Conservation (phyloP, 345 rosid species). For the Moricandia moricandioides region DNA sequence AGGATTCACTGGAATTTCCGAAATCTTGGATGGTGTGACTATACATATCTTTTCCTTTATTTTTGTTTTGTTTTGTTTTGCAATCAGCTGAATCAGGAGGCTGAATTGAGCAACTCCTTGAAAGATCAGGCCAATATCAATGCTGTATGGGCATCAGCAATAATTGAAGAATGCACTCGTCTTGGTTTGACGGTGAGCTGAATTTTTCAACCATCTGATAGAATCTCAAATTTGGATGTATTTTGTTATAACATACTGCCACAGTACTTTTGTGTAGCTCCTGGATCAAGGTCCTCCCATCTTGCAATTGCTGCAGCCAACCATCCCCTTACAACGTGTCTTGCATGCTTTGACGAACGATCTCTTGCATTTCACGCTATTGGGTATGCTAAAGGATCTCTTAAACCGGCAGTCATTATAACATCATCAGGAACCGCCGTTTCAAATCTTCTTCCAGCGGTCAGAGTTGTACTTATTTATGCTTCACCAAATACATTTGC, state of each 20-base stretch:
- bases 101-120: constrained; percentile 42
- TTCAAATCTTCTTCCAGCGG: constrained; percentile 98
- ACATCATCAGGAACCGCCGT: constrained; percentile 98
- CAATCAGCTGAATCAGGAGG: constrained; percentile 58
- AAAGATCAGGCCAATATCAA: constrained; percentile 61
- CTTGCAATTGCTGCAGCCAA: constrained; percentile 89
- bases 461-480: constrained; percentile 42
- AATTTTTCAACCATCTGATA: constrained; percentile 5
- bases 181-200: constrained; percentile 82
- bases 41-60: not conserved
- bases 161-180: constrained; percentile 88
- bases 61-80: constrained; percentile 25
- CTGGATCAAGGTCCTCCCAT: constrained; percentile 95
- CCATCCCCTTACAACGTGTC: constrained; percentile 72
- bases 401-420: constrained; percentile 74
- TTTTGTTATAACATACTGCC: constrained; percentile 42
- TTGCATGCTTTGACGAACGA: constrained; percentile 89
- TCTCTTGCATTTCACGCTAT: constrained; percentile 93
- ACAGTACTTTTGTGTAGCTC: constrained; percentile 94
- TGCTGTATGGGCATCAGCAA: constrained; percentile 82
- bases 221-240: constrained; percentile 21
- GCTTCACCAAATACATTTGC: not conserved
- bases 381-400: constrained; percentile 87
- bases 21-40: constrained; percentile 23
- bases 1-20: not conserved